Evolutionary conservation across 192 early-diverging fungal genomes (phyloP).

Genomic region (Backusella macrospora): DNA sequence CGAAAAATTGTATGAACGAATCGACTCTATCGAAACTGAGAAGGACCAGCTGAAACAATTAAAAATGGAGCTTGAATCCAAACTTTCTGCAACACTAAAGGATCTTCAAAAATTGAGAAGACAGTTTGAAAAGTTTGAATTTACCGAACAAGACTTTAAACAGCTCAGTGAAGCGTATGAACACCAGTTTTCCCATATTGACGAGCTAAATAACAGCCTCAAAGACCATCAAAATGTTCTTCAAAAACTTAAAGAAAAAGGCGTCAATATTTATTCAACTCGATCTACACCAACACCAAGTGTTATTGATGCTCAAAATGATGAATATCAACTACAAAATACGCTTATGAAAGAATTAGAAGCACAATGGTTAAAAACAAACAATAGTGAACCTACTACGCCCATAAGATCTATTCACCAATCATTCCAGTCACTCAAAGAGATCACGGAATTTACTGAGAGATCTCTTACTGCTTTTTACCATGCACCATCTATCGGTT

Average conservation of each 20-base stretch:
- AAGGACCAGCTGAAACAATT: slow-evolving; percentile 30
- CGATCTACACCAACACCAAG: slow-evolving; percentile 30
- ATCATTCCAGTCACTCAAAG: neutral
- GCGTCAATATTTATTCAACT: slow-evolving; percentile 21
- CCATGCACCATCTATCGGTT: slow-evolving; percentile 15
- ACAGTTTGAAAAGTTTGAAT: slow-evolving; percentile 40
- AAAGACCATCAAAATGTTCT: slow-evolving; percentile 46
- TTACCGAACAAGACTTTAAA: slow-evolving; percentile 36
- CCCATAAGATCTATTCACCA: neutral
- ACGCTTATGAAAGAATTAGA: slow-evolving; percentile 57
- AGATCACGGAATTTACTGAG: slow-evolving; percentile 28
- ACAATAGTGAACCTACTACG: neutral
- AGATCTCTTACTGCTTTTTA: slow-evolving; percentile 28
- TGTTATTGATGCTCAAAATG: neutral
- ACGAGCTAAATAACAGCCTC: slow-evolving; percentile 36
- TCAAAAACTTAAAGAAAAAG: slow-evolving; percentile 30
- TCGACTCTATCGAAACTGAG: slow-evolving; percentile 35
- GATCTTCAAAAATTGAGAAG: slow-evolving; percentile 39
- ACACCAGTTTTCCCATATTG: slow-evolving; percentile 39
- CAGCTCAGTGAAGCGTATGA: slow-evolving; percentile 37
- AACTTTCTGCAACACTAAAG: slow-evolving; percentile 25
- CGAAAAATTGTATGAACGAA: slow-evolving; percentile 35
- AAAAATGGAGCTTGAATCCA: slow-evolving; percentile 42
- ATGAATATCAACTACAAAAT: neutral
- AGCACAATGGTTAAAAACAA: slow-evolving; percentile 48